A percentile compares a stretch with the other conserved stretches of the same genome.
These are phyloP conservation scores for Hyaloperonospora arabidopsidis DNA, from an alignment of 352 stramenopile species.

Conservation along the genomic window DNA sequence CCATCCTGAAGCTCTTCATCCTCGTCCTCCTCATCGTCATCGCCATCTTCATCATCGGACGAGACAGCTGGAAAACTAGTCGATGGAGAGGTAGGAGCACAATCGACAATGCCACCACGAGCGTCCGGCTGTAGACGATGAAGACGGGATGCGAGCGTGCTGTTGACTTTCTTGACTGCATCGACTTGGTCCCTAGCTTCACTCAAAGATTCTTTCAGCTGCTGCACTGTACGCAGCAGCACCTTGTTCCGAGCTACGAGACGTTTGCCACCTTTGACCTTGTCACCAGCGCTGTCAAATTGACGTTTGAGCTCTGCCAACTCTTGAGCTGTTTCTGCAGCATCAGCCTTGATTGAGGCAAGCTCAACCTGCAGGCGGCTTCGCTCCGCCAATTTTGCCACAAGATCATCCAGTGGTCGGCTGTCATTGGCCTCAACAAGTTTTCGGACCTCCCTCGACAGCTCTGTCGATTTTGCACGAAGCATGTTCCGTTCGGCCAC, in stretches of 20 bases:
- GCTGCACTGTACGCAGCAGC: constrained; percentile 61
- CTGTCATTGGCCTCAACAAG: constrained; percentile 48
- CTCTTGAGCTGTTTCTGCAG: constrained; percentile 46
- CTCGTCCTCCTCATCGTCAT: constrained; percentile 39
- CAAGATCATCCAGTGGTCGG: constrained; percentile 44
- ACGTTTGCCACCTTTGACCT: constrained; percentile 53
- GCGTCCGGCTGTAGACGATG: constrained; percentile 46
- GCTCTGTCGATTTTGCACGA: constrained; percentile 36
- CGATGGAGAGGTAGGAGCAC: constrained; percentile 28
- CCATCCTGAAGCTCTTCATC: constrained; percentile 31
- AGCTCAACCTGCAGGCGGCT: constrained; percentile 47
- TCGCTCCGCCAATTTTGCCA: constrained; percentile 50
- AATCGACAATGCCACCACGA: constrained; percentile 46
- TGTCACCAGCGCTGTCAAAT: constrained; percentile 51
- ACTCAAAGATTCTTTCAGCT: constrained; percentile 63
- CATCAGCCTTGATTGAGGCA: constrained; percentile 42
- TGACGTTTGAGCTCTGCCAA: constrained; percentile 53
- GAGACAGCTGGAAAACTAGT: constrained; percentile 35
- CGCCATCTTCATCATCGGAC: constrained; percentile 52
- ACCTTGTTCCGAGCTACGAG: constrained; percentile 57
- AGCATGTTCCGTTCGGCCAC: constrained; percentile 58
- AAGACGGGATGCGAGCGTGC: constrained; percentile 55
- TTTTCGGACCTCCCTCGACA: constrained; percentile 54
- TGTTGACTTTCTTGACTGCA: constrained; percentile 73
- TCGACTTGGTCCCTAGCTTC: constrained; percentile 61